phyloP scores from a whole-genome alignment of 78 protist genomes.

The Parvularia atlantis region DNA sequence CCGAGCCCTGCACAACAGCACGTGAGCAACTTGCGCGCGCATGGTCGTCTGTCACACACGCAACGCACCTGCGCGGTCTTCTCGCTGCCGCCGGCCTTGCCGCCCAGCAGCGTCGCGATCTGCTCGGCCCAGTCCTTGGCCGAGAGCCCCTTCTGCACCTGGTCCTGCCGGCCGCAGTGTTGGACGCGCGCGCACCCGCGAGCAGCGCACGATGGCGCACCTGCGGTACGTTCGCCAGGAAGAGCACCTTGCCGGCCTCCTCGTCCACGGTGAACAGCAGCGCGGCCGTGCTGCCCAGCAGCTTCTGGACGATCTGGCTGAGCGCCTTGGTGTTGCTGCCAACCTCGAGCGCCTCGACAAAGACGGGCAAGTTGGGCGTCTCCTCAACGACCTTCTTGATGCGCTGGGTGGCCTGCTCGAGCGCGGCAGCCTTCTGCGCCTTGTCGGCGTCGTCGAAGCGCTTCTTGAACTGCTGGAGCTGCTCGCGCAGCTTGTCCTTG shows the following conservation, averaged over 20 bases:
- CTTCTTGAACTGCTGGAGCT: not conserved
- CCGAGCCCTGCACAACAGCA: no score
- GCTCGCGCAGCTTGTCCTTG: conserved; percentile 18
- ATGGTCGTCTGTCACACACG: no score
- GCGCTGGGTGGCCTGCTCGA: not conserved
- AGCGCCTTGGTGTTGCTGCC: not conserved
- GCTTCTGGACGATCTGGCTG: not conserved
- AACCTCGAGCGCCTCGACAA: conserved; percentile 1
- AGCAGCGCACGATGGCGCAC: no score
- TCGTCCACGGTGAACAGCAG: conserved; percentile 25
- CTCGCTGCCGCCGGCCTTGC: conserved; percentile 52
- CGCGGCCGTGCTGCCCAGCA: conserved; percentile 19
- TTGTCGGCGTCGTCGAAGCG: not conserved
- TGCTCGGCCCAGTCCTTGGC: conserved; percentile 42
- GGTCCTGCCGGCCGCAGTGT: not conserved
- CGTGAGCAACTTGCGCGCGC: no score
- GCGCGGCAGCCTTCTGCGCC: not conserved
- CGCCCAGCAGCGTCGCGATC: conserved; percentile 33
- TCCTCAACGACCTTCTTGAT: not conserved
- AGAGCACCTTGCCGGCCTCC: conserved; percentile 18
- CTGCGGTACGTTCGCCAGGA: conserved; percentile 18
- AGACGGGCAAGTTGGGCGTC: not conserved
- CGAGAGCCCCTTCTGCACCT: conserved; percentile 14
- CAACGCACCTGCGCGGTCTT: conserved; percentile 58
- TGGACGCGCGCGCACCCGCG: no score